Evolutionary conservation across 177 flowering plant genomes (phyloP), one percentile per base, ranked within the genome.

Genomic region (Tripterygium wilfordii): DNA sequence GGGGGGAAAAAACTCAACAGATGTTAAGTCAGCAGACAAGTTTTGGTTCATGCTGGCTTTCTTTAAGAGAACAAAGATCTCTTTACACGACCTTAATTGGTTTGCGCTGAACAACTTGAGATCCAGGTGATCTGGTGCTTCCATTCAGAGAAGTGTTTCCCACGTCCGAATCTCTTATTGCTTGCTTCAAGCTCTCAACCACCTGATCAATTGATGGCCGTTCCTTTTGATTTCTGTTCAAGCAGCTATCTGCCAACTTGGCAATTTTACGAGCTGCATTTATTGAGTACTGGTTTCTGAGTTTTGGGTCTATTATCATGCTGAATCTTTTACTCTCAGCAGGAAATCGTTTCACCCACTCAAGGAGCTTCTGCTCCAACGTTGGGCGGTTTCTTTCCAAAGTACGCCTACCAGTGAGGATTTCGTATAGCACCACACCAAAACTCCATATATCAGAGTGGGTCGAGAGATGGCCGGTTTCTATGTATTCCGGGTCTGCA

Each of bases 401-500:
- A 0, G 77, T 14, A 16, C 85, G 62, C 48, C 88, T 60, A 10
- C 88, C 87, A 6, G 91, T 74, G 23, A 83, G 68, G 45, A 83
- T 56, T 67, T 83, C 91, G 26, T 80, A 83, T 0, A 83, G 73
- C 2, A 83, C 91, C 30, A 83, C 91, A 12, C 88, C 91, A 36
- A 74, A 83, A 45, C 69, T 83, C 75, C 77, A 83, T 45, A 78
- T 42, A 30, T 83, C 91, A 40, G 83, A 68, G 47, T 74, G 73
- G 19, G 35, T 18, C 21, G 65, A 60, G 20, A 83, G 80, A 51
- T 70, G 85, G 29, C 91, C 91, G 1, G 79, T 71, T 32, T 69
- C 70, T 1, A 80, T 57, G 27, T 83, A 83, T 45, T 83, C 91
- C 10, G 91, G 91, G 20, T 87, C 88, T 16, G 91, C 91, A 59